Percentiles rank a stretch among this genome's conserved stretches.
Conservation (phyloP, 768 basidiomycete genomes). For the Fomitopsis serialis region DNA sequence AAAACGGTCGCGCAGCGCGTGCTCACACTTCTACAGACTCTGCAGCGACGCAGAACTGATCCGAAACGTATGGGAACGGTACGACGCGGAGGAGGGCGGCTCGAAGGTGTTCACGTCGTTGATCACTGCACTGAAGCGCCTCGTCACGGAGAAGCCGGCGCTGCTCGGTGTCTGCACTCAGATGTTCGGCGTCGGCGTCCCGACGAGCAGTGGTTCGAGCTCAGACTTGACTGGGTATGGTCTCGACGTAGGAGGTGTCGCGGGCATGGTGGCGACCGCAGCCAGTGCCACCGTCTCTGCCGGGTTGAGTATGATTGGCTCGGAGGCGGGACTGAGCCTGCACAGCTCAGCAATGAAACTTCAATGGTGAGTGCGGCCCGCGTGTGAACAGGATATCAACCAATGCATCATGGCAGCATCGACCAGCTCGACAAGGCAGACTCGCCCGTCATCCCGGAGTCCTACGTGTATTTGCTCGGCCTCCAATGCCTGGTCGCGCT, state of each 20-base stretch:
- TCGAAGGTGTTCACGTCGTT: constrained; percentile 74
- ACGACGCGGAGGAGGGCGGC: constrained; percentile 54
- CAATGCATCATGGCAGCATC: constrained; percentile 50
- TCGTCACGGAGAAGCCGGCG: constrained; percentile 85
- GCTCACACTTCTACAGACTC: constrained; percentile 35
- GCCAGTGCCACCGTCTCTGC: constrained; percentile 82
- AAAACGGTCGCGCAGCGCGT: neutral
- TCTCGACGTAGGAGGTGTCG: constrained; percentile 61
- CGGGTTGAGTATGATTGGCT: constrained; percentile 81
- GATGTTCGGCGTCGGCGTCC: constrained; percentile 76
- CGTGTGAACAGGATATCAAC: neutral
- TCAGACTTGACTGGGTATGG: constrained; percentile 43
- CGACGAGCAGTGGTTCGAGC: constrained; percentile 29
- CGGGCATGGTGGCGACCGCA: constrained; percentile 79
- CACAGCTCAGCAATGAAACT: constrained; percentile 80
- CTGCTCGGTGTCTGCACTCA: constrained; percentile 75
- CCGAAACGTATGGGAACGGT: constrained; percentile 73
- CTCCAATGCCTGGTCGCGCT: constrained; percentile 84
- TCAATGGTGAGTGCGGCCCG: constrained; percentile 67
- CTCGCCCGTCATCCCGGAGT: constrained; percentile 87
- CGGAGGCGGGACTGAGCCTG: constrained; percentile 63
- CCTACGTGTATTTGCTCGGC: constrained; percentile 88
- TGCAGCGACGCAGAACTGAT: constrained; percentile 79
- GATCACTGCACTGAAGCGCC: constrained; percentile 76
- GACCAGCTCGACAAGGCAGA: constrained; percentile 98